Base-by-base conservation (phyloP, 2,329 filamentous ascomycete species). In the Sphaerulina vaccinii region DNA sequence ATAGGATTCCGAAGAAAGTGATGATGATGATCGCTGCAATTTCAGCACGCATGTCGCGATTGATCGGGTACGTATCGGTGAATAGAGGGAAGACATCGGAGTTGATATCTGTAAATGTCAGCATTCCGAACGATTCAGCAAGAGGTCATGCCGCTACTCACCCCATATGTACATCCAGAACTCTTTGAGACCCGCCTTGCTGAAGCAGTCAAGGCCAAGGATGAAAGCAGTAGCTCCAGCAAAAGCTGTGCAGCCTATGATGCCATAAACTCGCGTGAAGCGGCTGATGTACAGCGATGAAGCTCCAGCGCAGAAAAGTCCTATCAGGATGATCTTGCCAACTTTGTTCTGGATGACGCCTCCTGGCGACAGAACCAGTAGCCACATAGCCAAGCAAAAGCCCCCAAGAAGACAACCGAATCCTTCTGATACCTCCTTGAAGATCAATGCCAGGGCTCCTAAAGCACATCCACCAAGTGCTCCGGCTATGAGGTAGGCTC, bases 111-210 rank as follows among this genome's bases (percentile, higher is more conserved):
- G 56, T 23, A 36, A 16, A 65, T 16, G 37, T 54, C 49, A 55
- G 47, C 41, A 21, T 10, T 40, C 21, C 22, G 16, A n/a, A n/a
- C n/a, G n/a, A n/a, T n/a, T n/a, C n/a, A n/a, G n/a, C n/a, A n/a
- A n/a, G n/a, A n/a, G n/a, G n/a, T n/a, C n/a, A n/a, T n/a, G n/a
- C n/a, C n/a, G n/a, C 38, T 19, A 68, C 78, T 69, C 68, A 82
- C 80, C 75, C 92, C 92, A 97, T 32, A 95, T 78, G 68, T 95
- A 97, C 5, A 89, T 80, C 92, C 92, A 97, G 61, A 96, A 96
- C 68, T 97, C 92, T 69, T 96, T 96, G 62, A 95, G 74, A 0
- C 92, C 92, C n/a, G 90, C 90, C 56, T 84, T 79, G 63, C 85
- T 92, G 63, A 92, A 95, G 70, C 90, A 95, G 68, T 97, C 92